Evolutionary conservation across 352 stramenopile genomes (phyloP), one percentile per base, ranked within the genome.

Genomic region (Pythium coloratum): DNA sequence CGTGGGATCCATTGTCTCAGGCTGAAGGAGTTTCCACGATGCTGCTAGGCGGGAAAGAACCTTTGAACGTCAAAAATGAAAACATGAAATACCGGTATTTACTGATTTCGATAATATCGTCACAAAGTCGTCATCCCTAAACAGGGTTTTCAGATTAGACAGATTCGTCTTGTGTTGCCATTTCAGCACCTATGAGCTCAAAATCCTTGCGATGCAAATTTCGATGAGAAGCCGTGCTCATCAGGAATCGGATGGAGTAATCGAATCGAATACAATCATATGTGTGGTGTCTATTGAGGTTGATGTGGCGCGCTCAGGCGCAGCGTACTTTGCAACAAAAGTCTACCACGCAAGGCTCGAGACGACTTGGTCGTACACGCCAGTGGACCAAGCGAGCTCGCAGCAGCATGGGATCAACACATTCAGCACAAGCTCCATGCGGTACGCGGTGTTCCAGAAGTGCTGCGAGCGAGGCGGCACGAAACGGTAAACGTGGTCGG

Each of bases 351-450:
- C 59, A n/a, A 67, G 36, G 30, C 40, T 65, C 20, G 58, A 51
- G 40, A 75, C 2, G 32, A 75, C 24, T 40, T 65, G 50, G n/a
- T 75, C 69, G 47, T 75, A 70, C 6, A 75, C 20, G 16, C 69
- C 69, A 32, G 59, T 64, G 2, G 62, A 53, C 32, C 54, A 51
- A 24, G 78, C 84, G 42, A 90, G 61, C n/a, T 89, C 81, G 63
- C 84, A 91, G 62, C 86, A 92, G 59, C 88, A 77, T 64, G 86
- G 86, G 24, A 94, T 81, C 46, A 87, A 78, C 28, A 91, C 56
- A 63, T 92, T 91, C 8, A 94, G 72, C 65, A 94, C 76, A 30
- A 94, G 74, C 57, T 94, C 86, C 86, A 92, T 92, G 68, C 87
- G 84, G 76, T 90, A 92, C 13, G 82, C 82, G 5, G 81, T 83